Base-by-base conservation (phyloP, 441 rosid genomes). In the Corymbia calophylla region DNA sequence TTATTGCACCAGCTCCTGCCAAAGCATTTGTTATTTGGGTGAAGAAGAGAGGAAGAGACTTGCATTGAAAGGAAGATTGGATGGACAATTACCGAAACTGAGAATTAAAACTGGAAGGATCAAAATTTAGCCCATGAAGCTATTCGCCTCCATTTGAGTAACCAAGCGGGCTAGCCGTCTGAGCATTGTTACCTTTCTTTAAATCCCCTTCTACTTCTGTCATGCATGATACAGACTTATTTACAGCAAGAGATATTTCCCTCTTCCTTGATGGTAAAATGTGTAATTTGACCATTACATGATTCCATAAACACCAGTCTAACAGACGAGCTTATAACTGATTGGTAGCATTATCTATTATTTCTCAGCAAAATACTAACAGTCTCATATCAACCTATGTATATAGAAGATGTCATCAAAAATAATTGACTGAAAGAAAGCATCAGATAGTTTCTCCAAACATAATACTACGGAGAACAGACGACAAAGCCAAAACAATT, bases 1-100 rank as follows among this genome's bases (percentile, higher is more conserved):
- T 96, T 62, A 92, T 94, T 19, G 87, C 87, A n/a, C 92, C 92
- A 53, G 94, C 49, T 90, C 98, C 99, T 95, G 94, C 93, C 91
- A 92, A 89, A 91, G 62, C 64, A 60, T 35, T 47, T 53, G 84
- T 91, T 87, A 91, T 86, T 60, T 87, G 86, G 47, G 88, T 44
- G 85, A 88, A 90, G 55, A 48, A 58, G 70, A 55, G 55, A 82
- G 64, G 44, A 85, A 87, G 55, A n/a, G 27, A 84, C 84, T 87
- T 31, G 47, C 39, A 27, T 47, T 21, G 25, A 7, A 53, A 17
- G 87, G 49, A 86, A 84, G 53, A 86, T 51, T 86, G 51, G 11
- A 86, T 53, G 29, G 60, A 87, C 49, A 3, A 47, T 77, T 86
- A 29, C 11, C 51, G 11, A 23, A 86, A 55, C 68, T 19, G 68